Conservation (phyloP, 2,329 filamentous ascomycete genomes). For the Hirsutella minnesotensis region DNA sequence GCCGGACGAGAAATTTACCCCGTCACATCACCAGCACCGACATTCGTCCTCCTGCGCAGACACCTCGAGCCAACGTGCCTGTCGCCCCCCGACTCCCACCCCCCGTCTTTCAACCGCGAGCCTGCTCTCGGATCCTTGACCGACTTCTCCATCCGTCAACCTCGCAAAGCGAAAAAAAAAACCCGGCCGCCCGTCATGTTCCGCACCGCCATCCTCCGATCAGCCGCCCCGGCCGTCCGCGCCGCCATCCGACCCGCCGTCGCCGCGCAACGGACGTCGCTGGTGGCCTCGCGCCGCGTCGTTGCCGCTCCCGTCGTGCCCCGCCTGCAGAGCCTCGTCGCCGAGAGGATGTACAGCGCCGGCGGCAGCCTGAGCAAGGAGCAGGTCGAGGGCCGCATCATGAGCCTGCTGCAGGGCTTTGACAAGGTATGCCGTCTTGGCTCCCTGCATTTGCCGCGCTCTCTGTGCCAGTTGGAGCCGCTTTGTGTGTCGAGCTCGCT, state of each 20-base stretch:
- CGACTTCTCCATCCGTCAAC: too few species aligned
- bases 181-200: constrained; percentile 50
- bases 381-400: constrained; percentile 84
- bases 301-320: constrained; percentile 42
- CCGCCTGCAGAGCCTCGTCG: constrained; percentile 49
- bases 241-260: constrained; percentile 34
- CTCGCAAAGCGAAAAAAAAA: too few species aligned
- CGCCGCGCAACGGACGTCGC: constrained; percentile 40
- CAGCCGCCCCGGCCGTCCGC: constrained; percentile 53
- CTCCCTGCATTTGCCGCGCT: too few species aligned
- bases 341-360: constrained; percentile 78
- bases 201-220: constrained; percentile 74
- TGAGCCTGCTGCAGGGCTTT: constrained; percentile 87
- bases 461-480: too few species aligned
- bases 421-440: constrained; percentile 74
- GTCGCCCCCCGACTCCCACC: too few species aligned
- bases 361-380: constrained; percentile 64
- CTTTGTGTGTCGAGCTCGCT: too few species aligned
- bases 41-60: too few species aligned
- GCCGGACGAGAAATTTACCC: not conserved
- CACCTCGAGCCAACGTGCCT: too few species aligned
- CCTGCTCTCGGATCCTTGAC: too few species aligned
- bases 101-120: too few species aligned
- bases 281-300: constrained; percentile 36
- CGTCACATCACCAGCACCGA: not conserved